phyloP scores from a whole-genome alignment of 176 grass and related monocot genomes.

The Aegilops longissima region DNA sequence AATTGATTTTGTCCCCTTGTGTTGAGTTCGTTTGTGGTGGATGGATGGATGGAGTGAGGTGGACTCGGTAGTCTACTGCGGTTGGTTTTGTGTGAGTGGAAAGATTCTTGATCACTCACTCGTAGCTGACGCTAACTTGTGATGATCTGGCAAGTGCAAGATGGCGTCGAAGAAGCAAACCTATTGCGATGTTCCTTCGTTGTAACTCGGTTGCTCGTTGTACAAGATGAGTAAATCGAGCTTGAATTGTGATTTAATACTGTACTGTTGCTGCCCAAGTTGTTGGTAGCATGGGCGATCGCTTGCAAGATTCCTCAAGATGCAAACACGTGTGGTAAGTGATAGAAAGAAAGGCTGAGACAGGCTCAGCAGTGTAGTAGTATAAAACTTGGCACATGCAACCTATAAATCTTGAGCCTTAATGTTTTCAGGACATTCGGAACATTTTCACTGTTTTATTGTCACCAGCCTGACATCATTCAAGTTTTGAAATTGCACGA shows the following conservation, averaged over 20 bases:
- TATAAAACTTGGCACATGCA: not conserved
- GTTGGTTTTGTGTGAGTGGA: not conserved
- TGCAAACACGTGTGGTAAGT: not conserved
- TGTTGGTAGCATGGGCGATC: not conserved
- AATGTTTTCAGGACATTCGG: not conserved
- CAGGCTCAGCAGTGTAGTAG: not conserved
- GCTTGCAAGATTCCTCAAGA: not conserved
- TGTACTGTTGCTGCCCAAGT: not conserved
- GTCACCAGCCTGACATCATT: conserved; percentile 7
- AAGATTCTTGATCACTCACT: not conserved
- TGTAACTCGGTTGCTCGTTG: not conserved
- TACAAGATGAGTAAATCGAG: not conserved
- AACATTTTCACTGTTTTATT: not conserved
- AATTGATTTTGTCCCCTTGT: not conserved
- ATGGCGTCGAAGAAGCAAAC: not conserved
- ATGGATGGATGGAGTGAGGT: not conserved
- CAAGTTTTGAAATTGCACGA: not conserved
- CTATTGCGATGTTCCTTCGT: not conserved
- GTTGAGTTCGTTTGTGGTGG: not conserved
- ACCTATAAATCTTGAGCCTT: not conserved
- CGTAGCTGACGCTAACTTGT: not conserved
- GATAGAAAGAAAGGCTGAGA: not conserved
- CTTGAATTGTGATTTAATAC: not conserved
- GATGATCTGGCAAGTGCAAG: not conserved
- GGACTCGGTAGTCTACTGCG: not conserved